Base-by-base conservation (phyloP, 75 land plant species). In the Chamaecyparis obtusa region DNA sequence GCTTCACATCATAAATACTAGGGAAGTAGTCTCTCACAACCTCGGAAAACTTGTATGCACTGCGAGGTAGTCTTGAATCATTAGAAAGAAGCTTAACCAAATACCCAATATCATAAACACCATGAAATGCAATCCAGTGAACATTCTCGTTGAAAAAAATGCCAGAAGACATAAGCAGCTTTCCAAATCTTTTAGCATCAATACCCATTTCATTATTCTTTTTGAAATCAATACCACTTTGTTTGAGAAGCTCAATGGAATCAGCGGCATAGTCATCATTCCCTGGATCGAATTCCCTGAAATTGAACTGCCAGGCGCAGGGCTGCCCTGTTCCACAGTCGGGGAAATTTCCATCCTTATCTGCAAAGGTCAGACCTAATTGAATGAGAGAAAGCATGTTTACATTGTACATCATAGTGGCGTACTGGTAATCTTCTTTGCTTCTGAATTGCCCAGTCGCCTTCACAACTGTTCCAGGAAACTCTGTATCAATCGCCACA, bases 281-380 rank as follows among this genome's bases (percentile, higher is more conserved):
- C 39, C 33, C 21, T 7, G 88, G 72, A 35, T 88, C 88, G 36
- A 94, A 94, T 88, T 93, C 95, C 32, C 94, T 67, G 89, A 93
- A 93, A 43, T 93, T 93, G 91, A 93, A 93, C 87, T 93, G 95
- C 95, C 95, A 93, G 30, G 92, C 87, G 69, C 94, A 93, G 85
- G 78, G 87, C 43, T 83, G 77, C 1, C 86, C 90, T 15, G 92
- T 89, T 15, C 89, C 92, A 44, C 94, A 92, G 30, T 83, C 85
- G 2, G 95, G 95, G 19, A 93, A 88, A 75, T 91, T 90, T 32
- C 94, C 95, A 15, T 87, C 60, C 83, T 88, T 94, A 77, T 94
- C 95, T 33, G 94, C 92, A 49, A 94, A 91, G 56, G 95, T 94
- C 35, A 94, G 87, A 17, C 95, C 95, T 39, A 94, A 76, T 87